phyloP scores from a whole-genome alignment of 345 rosid species.

The Cochlearia excelsa region DNA sequence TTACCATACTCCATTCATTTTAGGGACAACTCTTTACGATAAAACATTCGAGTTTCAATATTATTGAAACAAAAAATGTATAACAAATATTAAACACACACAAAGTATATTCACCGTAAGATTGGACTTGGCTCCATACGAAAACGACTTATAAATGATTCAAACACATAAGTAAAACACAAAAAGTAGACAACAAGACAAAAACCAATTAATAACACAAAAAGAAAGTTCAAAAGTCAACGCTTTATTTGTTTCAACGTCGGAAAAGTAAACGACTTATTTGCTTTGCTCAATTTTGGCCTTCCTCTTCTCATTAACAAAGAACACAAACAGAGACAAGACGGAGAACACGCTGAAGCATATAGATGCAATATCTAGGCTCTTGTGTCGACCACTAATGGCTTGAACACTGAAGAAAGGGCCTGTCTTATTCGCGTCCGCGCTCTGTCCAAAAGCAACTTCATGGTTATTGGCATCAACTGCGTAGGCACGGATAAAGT shows the following conservation, averaged over 20 bases:
- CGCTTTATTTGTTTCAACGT: no score
- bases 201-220: no score
- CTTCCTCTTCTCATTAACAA: no score
- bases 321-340: no score
- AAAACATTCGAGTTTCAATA: neutral
- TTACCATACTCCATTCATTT: no score
- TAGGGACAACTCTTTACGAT: no score
- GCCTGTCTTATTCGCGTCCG: slow-evolving; percentile 38
- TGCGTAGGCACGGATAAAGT: slow-evolving; percentile 72
- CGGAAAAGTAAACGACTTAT: no score
- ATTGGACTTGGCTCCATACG: slow-evolving; percentile 13
- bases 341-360: slow-evolving; percentile 45
- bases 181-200: no score
- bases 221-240: no score
- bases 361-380: slow-evolving; percentile 51
- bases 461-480: slow-evolving; percentile 25
- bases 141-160: no score
- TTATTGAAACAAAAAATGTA: neutral
- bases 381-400: slow-evolving; percentile 52
- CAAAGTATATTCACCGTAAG: slow-evolving; percentile 1
- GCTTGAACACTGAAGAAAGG: slow-evolving; percentile 45
- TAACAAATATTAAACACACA: slow-evolving; percentile 5
- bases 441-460: slow-evolving; percentile 62
- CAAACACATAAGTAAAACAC: no score
- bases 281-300: no score